Base-by-base conservation (phyloP, 441 rosid species). In the Eruca vesicaria region DNA sequence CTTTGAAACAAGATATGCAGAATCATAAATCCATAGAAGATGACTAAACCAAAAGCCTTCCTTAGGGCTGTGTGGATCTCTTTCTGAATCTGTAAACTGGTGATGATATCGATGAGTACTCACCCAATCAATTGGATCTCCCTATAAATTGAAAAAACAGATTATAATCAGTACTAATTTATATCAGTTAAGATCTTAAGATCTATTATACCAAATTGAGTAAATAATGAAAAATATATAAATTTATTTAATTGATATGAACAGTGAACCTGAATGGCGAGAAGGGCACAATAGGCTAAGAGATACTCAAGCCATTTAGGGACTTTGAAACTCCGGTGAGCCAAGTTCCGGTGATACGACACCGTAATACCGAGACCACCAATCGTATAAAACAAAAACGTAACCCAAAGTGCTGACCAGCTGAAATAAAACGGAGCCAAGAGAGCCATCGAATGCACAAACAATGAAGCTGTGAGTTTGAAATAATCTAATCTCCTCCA, bases 1-100 rank as follows among this genome's bases (percentile, higher is more conserved):
- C 92, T 81, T 91, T 71, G 80, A 58, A 60, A 32, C 9, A 20
- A 88, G 28, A 74, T 83, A 76, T 23, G 83, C 78, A 55, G 83
- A 78, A 56, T 94, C 96, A 74, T 91, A 90, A 16, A 94, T 79
- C 96, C 97, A 91, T 23, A 72, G 82, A 76, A 90, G 83, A 76
- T 94, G 98, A 61, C 97, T 91, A 67, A 87, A 88, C 98, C 97
- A 91, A 79, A 94, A 94, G 23, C 98, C 98, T 87, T 87, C 93
- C 58, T 77, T 77, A 66, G 98, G 98, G 76, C 97, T 94, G 77
- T 94, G 98, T 7, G 97, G 98, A 74, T 94, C 98, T 75, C 87
- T 83, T 11, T 91, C 92, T 3, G 98, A 87, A 82, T 94, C 98
- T 59, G 90, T 84, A 62, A 87, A 89, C 63, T 89, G 89, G 69